Evolutionary conservation across 331 rosid species (phyloP).

Genomic region (Erythrophleum ivorense): DNA sequence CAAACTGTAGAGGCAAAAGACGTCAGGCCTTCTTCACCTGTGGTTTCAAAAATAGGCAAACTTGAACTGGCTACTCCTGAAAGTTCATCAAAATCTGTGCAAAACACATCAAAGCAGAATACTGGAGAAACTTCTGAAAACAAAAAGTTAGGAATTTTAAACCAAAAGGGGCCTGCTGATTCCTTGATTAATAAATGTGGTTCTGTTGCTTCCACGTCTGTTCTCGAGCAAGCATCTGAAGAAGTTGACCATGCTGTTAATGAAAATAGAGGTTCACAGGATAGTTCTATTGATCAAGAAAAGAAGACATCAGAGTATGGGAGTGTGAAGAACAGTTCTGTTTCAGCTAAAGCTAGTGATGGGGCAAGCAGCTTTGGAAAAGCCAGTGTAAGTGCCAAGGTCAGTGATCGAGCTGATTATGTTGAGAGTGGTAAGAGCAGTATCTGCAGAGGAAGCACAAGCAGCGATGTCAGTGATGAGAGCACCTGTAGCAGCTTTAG

Average conservation of each 20-base stretch:
- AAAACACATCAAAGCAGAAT: conserved; percentile 52
- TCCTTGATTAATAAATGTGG: conserved; percentile 57
- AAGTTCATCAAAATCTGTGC: conserved; percentile 51
- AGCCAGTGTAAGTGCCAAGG: conserved; percentile 88
- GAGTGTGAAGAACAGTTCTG: conserved; percentile 81
- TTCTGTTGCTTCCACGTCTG: conserved; percentile 57
- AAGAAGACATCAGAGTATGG: conserved; percentile 79
- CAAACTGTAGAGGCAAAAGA: conserved; percentile 55
- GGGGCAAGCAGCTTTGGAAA: conserved; percentile 79
- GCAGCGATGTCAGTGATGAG: conserved; percentile 97
- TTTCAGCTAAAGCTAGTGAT: conserved; percentile 84
- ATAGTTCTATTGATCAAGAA: conserved; percentile 68
- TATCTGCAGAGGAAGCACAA: conserved; percentile 91
- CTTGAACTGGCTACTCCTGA: conserved; percentile 46
- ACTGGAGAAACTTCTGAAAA: conserved; percentile 48
- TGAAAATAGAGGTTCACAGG: conserved; percentile 64
- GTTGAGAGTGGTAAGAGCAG: conserved; percentile 97
- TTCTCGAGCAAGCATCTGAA: conserved; percentile 50
- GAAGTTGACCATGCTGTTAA: conserved; percentile 49
- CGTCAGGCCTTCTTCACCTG: conserved; percentile 42
- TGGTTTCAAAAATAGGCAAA: conserved; percentile 46
- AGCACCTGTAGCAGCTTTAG: conserved; percentile 96
- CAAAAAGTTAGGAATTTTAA: conserved; percentile 45
- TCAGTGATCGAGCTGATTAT: conserved; percentile 83
- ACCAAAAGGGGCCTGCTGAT: conserved; percentile 56